Percentiles rank a stretch among this genome's conserved stretches.
These are phyloP conservation scores for Brassica nigra DNA, from an alignment of 345 rosid genomes.

Conservation along the genomic window DNA sequence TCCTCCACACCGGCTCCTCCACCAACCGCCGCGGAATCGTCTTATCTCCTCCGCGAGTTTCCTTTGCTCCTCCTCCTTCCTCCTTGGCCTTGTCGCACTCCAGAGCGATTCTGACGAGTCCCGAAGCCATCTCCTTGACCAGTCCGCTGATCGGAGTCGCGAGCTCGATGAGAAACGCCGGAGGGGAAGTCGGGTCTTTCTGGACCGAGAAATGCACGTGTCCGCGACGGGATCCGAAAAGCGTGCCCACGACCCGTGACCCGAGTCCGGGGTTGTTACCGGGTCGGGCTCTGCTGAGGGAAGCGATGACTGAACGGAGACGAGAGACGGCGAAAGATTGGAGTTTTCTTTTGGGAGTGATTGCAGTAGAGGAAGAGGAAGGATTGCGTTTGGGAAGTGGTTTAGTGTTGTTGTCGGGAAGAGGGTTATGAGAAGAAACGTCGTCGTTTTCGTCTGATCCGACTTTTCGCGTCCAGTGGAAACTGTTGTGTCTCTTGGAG, in stretches of 20 bases:
- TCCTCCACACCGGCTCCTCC: constrained; percentile 90
- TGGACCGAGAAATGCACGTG: constrained; percentile 96
- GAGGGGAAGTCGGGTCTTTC: constrained; percentile 73
- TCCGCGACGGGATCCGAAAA: constrained; percentile 86
- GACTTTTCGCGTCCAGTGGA: constrained; percentile 83
- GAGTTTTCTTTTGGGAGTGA: constrained; percentile 61
- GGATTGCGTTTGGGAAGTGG: constrained; percentile 32
- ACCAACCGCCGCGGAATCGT: constrained; percentile 57
- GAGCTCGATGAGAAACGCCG: constrained; percentile 82
- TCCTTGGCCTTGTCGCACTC: constrained; percentile 76
- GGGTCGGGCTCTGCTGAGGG: constrained; percentile 56
- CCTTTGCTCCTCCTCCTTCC: constrained; percentile 25
- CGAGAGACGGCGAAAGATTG: constrained; percentile 77
- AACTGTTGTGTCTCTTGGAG: constrained; percentile 66
- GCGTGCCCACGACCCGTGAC: constrained; percentile 79
- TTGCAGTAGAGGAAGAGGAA: not conserved
- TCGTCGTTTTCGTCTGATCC: constrained; percentile 60
- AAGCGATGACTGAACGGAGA: constrained; percentile 69
- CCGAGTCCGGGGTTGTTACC: constrained; percentile 49
- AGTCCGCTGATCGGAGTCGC: constrained; percentile 89
- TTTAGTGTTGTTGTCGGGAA: constrained; percentile 12
- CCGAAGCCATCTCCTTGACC: constrained; percentile 96
- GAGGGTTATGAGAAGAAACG: constrained; percentile 31
- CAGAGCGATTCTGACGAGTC: constrained; percentile 86
- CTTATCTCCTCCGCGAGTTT: constrained; percentile 30